These are phyloP conservation scores for Pseudonitzschia pungens DNA, from an alignment of 108 stramenopile genomes.

Conservation along the genomic window DNA sequence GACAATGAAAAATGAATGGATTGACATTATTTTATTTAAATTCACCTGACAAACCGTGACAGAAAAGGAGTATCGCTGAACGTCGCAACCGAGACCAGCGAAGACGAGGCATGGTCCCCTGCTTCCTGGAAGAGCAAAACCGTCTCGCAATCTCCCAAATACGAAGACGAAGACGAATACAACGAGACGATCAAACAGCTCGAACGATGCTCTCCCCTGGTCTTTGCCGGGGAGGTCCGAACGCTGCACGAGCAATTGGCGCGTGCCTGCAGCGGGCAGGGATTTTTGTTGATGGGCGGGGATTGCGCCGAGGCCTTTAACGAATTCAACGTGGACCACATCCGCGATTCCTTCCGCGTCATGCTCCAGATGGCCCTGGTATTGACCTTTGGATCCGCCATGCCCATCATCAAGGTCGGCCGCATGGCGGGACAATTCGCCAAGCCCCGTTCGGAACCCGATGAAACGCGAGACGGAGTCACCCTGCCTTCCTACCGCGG, in stretches of 20 bases:
- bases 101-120: conserved; percentile 66
- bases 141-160: conserved; percentile 82
- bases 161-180: conserved; percentile 72
- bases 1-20: neutral
- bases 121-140: conserved; percentile 67
- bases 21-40: neutral
- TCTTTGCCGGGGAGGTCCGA: conserved; percentile 92
- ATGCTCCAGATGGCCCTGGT: conserved; percentile 94
- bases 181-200: conserved; percentile 53
- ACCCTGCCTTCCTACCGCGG: conserved; percentile 93
- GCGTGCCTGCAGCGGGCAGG: conserved; percentile 91
- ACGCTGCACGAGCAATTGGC: conserved; percentile 90
- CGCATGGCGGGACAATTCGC: conserved; percentile 98
- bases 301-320: conserved; percentile 98
- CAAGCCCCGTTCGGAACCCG: conserved; percentile 93
- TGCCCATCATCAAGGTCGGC: conserved; percentile 96
- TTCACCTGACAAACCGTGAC: neutral
- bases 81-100: conserved; percentile 28
- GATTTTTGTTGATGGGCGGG: conserved; percentile 98
- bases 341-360: conserved; percentile 93
- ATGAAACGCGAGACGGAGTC: conserved; percentile 84
- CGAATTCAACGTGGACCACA: conserved; percentile 92
- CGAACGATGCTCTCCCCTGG: conserved; percentile 70
- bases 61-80: conserved; percentile 2
- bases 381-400: conserved; percentile 92